phyloP scores from a whole-genome alignment of 2,329 filamentous ascomycete genomes.

The Verticillium longisporum region DNA sequence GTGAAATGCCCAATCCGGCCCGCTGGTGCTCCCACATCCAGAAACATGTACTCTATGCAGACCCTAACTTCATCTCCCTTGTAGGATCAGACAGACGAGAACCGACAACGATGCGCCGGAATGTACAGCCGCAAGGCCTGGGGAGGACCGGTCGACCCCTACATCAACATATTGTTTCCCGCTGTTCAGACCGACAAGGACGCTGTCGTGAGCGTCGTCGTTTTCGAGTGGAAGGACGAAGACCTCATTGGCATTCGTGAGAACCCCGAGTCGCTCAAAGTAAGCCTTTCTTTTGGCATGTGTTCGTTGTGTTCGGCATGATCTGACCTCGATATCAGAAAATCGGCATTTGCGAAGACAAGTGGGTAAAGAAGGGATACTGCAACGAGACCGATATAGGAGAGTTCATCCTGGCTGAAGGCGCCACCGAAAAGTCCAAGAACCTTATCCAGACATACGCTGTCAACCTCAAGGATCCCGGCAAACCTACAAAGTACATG shows the following conservation, averaged over 20 bases:
- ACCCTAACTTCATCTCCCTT: conserved; percentile 2
- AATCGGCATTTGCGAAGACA: conserved; percentile 64
- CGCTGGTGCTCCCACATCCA: background rate
- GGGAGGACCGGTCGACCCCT: conserved; percentile 83
- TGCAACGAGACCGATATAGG: conserved; percentile 77
- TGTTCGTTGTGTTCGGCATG: background rate
- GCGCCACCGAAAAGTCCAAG: conserved; percentile 65
- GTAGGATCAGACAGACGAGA: conserved; percentile 69
- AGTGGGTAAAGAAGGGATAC: conserved; percentile 58
- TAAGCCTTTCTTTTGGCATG: conserved; percentile 21
- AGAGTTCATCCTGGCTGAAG: conserved; percentile 72
- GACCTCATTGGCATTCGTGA: conserved; percentile 66
- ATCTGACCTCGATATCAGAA: conserved; percentile 27
- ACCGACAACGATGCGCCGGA: conserved; percentile 73
- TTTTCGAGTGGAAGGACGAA: conserved; percentile 93
- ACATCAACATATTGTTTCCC: conserved; percentile 78
- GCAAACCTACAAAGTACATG: conserved; percentile 67
- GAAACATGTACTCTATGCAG: background rate
- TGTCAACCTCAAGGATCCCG: conserved; percentile 70
- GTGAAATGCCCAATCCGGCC: conserved; percentile 10
- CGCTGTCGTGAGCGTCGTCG: conserved; percentile 69
- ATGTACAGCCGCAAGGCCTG: conserved; percentile 91
- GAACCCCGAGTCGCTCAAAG: conserved; percentile 44
- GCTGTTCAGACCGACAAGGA: conserved; percentile 32
- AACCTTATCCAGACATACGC: conserved; percentile 73